Evolutionary conservation across 2,329 filamentous ascomycete genomes (phyloP).

Genomic region (Phialophora macrospora): DNA sequence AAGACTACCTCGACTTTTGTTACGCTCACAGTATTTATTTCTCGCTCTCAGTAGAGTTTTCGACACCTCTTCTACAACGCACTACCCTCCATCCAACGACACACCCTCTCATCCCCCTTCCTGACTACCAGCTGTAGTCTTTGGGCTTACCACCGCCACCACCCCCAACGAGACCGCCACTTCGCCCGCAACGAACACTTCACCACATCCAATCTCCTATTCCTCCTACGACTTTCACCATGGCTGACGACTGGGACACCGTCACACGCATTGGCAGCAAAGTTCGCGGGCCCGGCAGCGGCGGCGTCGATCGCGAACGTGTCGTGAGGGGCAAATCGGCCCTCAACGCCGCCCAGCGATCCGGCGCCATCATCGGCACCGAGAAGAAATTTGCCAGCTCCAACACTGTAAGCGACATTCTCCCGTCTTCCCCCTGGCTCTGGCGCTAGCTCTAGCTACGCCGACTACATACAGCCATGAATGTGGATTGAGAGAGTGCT

Average conservation of each 20-base stretch:
- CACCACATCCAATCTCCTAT: neutral
- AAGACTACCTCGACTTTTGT: neutral
- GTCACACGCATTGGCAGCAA: conserved; percentile 95
- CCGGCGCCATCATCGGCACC: conserved; percentile 74
- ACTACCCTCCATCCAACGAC: neutral
- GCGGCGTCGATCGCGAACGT: conserved; percentile 70
- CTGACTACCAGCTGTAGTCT: neutral
- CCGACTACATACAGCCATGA: neutral
- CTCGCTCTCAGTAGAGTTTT: neutral
- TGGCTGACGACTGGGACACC: conserved; percentile 72
- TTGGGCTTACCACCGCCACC: neutral
- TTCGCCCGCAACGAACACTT: neutral
- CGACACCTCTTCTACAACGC: no score
- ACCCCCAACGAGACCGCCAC: conserved; percentile 8
- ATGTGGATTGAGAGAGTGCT: neutral
- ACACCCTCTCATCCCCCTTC: neutral
- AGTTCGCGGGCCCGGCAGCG: conserved; percentile 68
- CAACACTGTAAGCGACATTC: conserved; percentile 70
- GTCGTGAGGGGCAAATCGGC: conserved; percentile 83
- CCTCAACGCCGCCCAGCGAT: conserved; percentile 86
- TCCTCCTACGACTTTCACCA: conserved; percentile 8
- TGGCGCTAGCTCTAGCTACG: neutral
- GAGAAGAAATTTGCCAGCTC: conserved; percentile 88
- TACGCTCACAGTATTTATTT: neutral
- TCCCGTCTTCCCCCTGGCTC: neutral